Evolutionary conservation across 768 basidiomycete genomes (phyloP).

Genomic region (Amyloporia xantha): DNA sequence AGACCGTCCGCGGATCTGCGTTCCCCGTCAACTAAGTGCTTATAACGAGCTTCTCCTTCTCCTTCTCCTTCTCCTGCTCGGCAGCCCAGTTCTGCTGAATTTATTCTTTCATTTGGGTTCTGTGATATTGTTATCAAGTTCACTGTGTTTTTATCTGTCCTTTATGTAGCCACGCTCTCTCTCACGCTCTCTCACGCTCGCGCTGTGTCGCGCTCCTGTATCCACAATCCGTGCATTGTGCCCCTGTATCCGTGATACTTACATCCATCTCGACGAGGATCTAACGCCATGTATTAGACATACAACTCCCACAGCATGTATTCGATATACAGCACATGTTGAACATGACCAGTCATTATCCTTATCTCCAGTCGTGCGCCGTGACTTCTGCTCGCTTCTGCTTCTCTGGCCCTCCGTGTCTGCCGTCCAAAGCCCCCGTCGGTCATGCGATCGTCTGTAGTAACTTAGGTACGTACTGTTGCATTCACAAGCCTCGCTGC

Average conservation of each 20-base stretch:
- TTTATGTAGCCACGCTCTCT: conserved; percentile 2
- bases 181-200: conserved; percentile 2
- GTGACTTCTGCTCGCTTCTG: neutral
- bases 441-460: no score
- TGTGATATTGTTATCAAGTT: neutral
- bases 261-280: no score
- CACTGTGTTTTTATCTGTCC: neutral
- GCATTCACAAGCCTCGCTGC: no score
- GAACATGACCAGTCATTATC: conserved; percentile 2
- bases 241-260: neutral
- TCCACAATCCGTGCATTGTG: neutral
- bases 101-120: neutral
- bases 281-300: neutral
- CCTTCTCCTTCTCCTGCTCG: neutral
- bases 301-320: conserved; percentile 1
- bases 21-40: conserved; percentile 18
- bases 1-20: conserved; percentile 25
- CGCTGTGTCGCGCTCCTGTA: neutral
- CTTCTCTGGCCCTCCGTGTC: no score
- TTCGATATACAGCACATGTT: conserved; percentile 6
- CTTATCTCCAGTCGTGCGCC: neutral
- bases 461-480: no score
- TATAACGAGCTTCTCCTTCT: neutral
- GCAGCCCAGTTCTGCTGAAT: neutral
- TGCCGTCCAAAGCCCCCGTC: no score